Conservation (phyloP, 78 protist species). For the Blattamonas nauphoetae region DNA sequence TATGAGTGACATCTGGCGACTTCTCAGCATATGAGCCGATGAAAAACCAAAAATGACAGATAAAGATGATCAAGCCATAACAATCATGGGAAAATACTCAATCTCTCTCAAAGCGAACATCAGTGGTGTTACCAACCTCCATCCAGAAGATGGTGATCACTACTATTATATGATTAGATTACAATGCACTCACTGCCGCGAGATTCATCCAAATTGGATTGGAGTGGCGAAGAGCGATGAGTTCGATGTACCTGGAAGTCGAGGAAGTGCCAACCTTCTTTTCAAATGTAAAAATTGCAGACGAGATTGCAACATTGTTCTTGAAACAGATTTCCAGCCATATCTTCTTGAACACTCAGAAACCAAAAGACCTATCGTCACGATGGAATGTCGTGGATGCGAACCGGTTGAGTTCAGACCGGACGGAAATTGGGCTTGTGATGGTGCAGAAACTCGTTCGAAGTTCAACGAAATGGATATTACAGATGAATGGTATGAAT, state of each 20-base stretch:
- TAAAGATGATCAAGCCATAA: too few species aligned
- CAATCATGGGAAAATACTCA: background rate
- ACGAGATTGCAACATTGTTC: background rate
- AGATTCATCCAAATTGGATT: background rate
- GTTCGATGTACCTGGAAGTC: background rate
- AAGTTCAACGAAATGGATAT: background rate
- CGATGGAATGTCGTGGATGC: background rate
- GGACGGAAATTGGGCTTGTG: background rate
- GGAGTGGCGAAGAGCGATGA: background rate
- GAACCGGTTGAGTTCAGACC: background rate
- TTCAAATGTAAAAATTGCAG: background rate
- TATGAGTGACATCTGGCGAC: too few species aligned
- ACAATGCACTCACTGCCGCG: background rate
- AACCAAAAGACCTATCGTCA: background rate
- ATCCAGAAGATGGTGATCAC: background rate
- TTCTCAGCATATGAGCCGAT: too few species aligned
- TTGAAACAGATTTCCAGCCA: background rate
- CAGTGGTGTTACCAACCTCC: background rate
- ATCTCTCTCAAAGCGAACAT: background rate
- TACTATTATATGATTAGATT: background rate
- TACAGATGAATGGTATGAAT: background rate
- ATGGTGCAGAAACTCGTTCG: background rate
- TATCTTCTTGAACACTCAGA: background rate
- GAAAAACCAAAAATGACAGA: too few species aligned
- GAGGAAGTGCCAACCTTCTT: background rate